Evolutionary conservation across 2,329 filamentous ascomycete genomes (phyloP).

Genomic region (Didymella segeticola): DNA sequence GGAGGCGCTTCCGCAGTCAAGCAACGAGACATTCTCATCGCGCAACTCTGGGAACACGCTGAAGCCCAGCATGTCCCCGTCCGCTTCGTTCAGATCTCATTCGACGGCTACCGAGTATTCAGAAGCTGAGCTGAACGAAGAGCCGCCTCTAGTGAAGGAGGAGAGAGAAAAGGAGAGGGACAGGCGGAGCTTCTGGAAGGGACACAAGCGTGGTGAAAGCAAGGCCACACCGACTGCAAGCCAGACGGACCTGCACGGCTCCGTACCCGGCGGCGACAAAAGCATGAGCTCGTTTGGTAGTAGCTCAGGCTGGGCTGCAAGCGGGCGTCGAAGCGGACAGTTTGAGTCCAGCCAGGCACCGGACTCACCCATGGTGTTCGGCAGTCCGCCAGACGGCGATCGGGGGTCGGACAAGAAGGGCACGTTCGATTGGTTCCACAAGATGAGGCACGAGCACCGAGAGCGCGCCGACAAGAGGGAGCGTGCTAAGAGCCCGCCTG

Average conservation of each 20-base stretch:
- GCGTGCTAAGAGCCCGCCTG: slow-evolving; percentile 59
- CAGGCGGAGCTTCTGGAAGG: slow-evolving; percentile 76
- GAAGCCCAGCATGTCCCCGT: slow-evolving; percentile 74
- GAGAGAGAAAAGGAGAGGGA: slow-evolving; percentile 66
- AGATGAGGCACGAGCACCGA: slow-evolving; percentile 67
- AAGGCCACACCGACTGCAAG: slow-evolving; percentile 46
- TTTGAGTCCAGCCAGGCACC: slow-evolving; percentile 39
- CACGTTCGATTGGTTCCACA: slow-evolving; percentile 69
- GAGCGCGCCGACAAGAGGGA: slow-evolving; percentile 62
- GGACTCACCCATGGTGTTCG: slow-evolving; percentile 42
- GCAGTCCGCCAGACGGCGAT: slow-evolving; percentile 39
- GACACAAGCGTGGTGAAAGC: slow-evolving; percentile 55
- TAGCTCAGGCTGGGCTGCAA: slow-evolving; percentile 37
- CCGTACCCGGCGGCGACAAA: slow-evolving; percentile 46
- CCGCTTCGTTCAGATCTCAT: slow-evolving; percentile 76
- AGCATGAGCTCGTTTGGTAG: slow-evolving; percentile 51
- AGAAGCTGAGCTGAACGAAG: slow-evolving; percentile 76
- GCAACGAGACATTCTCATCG: slow-evolving; percentile 50
- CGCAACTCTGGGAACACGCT: slow-evolving; percentile 60
- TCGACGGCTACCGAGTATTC: slow-evolving; percentile 77
- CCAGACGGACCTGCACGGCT: slow-evolving; percentile 46
- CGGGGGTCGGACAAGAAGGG: slow-evolving; percentile 63
- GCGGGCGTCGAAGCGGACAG: slow-evolving; percentile 42
- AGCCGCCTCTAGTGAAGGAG: slow-evolving; percentile 46
- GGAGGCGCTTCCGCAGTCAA: slow-evolving; percentile 27